phyloP scores from a whole-genome alignment of 371 early-diverging fungal genomes.

The Circinella umbellata region DNA sequence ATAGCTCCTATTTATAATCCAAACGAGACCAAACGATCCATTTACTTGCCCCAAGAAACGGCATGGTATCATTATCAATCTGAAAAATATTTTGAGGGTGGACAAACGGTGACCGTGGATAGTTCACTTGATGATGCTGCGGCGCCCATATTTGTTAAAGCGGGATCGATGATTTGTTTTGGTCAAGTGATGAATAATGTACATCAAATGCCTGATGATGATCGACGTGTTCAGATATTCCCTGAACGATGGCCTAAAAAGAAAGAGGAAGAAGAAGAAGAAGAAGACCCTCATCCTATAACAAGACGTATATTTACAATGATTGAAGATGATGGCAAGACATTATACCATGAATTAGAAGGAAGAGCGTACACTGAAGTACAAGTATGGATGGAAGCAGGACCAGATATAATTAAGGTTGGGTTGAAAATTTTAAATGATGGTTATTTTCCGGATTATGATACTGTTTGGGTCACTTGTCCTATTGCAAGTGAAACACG shows the following conservation, averaged over 20 bases:
- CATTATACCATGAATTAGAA: conserved; percentile 34
- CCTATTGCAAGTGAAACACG: conserved; percentile 47
- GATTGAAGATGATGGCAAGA: conserved; percentile 50
- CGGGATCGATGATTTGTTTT: conserved; percentile 33
- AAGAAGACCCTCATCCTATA: neutral
- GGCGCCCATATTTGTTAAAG: conserved; percentile 40
- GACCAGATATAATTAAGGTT: conserved; percentile 29
- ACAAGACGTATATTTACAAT: conserved; percentile 24
- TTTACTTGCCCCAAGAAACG: conserved; percentile 43
- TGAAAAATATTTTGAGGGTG: conserved; percentile 30
- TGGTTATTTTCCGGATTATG: conserved; percentile 44
- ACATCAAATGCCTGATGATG: conserved; percentile 30
- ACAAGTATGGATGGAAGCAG: conserved; percentile 31
- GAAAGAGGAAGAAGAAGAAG: neutral
- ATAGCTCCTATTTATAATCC: conserved; percentile 56
- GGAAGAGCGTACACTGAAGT: conserved; percentile 39
- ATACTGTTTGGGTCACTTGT: conserved; percentile 45
- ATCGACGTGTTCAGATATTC: conserved; percentile 41
- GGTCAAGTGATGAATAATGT: conserved; percentile 42
- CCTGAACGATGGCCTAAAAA: conserved; percentile 22
- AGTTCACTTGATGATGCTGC: conserved; percentile 28
- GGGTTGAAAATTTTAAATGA: conserved; percentile 37
- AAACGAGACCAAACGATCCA: conserved; percentile 22
- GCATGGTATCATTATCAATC: conserved; percentile 52
- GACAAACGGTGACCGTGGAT: conserved; percentile 26